Evolutionary conservation across 1,284 basidiomycete genomes (phyloP).

Genomic region (Moesziomyces aphidis): DNA sequence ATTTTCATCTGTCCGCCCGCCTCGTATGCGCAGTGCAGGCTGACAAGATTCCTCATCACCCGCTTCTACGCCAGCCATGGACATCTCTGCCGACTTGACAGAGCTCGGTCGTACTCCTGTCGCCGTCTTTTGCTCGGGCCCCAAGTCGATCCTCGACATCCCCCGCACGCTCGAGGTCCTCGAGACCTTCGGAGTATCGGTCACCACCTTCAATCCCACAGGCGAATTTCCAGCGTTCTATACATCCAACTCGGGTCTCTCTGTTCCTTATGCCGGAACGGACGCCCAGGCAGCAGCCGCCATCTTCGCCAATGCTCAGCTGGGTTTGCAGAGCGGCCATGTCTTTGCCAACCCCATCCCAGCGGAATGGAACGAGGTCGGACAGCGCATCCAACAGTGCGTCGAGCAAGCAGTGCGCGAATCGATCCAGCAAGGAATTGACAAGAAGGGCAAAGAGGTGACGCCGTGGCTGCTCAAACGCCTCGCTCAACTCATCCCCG

Average conservation of each 20-base stretch:
- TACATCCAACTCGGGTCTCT: slow-evolving; percentile 81
- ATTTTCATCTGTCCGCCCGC: not conserved
- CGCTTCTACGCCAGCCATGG: slow-evolving; percentile 76
- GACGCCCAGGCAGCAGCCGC: slow-evolving; percentile 39
- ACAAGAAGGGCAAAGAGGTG: slow-evolving; percentile 85
- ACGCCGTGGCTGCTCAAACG: slow-evolving; percentile 94
- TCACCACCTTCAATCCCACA: slow-evolving; percentile 80
- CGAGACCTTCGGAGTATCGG: slow-evolving; percentile 95
- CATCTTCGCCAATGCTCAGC: slow-evolving; percentile 77
- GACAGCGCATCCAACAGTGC: slow-evolving; percentile 79
- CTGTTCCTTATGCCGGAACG: slow-evolving; percentile 72
- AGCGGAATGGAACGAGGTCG: slow-evolving; percentile 76
- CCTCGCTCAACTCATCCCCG: slow-evolving; percentile 83
- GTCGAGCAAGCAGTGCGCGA: slow-evolving; percentile 89
- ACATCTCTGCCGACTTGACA: slow-evolving; percentile 72
- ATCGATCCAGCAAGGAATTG: slow-evolving; percentile 83
- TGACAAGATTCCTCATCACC: not conserved
- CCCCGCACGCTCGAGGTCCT: slow-evolving; percentile 92
- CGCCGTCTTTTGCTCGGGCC: slow-evolving; percentile 88
- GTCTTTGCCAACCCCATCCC: slow-evolving; percentile 94
- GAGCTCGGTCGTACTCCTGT: slow-evolving; percentile 63
- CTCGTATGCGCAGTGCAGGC: not conserved
- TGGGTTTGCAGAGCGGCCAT: slow-evolving; percentile 55
- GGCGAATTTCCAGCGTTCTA: slow-evolving; percentile 92
- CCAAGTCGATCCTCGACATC: slow-evolving; percentile 95